phyloP scores from a whole-genome alignment of 2,329 filamentous ascomycete species.

The Capronia americana region DNA sequence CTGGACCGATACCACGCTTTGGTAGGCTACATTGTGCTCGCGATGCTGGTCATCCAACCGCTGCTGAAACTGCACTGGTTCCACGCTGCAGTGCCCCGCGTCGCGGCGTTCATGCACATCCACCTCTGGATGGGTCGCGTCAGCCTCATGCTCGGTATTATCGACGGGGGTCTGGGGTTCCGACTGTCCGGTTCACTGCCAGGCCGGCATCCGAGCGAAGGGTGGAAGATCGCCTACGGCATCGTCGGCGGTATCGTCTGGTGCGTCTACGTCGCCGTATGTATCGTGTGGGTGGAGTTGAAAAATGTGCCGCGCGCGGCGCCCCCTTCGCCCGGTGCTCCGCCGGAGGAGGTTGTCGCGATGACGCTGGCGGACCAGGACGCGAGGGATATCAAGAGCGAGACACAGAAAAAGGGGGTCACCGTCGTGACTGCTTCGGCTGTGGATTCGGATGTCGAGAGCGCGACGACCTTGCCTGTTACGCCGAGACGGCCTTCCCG shows the following conservation, averaged over 20 bases:
- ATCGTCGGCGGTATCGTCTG: conserved; percentile 26
- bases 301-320: conserved; percentile 13
- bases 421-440: neutral
- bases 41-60: conserved; percentile 41
- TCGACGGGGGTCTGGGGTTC: conserved; percentile 64
- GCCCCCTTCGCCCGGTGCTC: conserved; percentile 9
- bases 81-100: conserved; percentile 53
- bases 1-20: conserved; percentile 39
- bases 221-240: conserved; percentile 29
- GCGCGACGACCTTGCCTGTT: neutral
- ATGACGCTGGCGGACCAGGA: neutral
- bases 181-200: conserved; percentile 23
- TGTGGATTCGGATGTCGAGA: neutral
- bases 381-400: neutral
- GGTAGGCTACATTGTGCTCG: conserved; percentile 41
- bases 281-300: conserved; percentile 31
- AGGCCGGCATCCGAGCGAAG: conserved; percentile 18
- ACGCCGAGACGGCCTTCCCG: neutral
- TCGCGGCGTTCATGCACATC: conserved; percentile 35
- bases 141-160: conserved; percentile 58
- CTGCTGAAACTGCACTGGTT: conserved; percentile 43
- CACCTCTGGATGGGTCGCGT: conserved; percentile 63
- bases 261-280: conserved; percentile 32
- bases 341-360: conserved; percentile 8
- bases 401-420: neutral